Conservation (phyloP, 305 asterid genomes). For the Petunia hybrid region DNA sequence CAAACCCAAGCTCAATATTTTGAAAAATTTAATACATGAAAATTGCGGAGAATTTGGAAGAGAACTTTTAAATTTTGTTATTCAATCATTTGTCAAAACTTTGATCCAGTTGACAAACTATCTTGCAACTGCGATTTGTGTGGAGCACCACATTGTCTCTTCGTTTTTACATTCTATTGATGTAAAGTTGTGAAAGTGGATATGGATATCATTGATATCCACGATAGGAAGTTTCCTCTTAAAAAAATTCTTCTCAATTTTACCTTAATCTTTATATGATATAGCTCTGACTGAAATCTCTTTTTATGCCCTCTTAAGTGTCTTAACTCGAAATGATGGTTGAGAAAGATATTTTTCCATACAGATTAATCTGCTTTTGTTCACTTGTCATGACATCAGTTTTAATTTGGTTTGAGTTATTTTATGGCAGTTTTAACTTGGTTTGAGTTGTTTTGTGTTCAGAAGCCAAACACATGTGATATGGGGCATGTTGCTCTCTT, state of each 20-base stretch:
- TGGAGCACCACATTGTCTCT: no score
- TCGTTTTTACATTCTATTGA: no score
- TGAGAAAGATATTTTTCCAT: background rate
- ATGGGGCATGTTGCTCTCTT: background rate
- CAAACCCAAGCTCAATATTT: no score
- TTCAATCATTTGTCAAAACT: no score
- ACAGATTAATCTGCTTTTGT: background rate
- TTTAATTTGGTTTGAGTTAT: conserved; percentile 9
- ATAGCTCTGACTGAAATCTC: background rate
- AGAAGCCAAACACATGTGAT: background rate
- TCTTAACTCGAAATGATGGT: background rate
- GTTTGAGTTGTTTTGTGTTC: background rate
- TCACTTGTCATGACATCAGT: background rate
- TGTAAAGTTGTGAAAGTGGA: no score
- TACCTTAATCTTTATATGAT: background rate
- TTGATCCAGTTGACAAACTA: no score
- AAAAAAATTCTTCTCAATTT: background rate
- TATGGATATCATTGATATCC: no score
- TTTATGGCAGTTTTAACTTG: background rate
- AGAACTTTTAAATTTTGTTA: no score
- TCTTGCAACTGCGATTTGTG: no score
- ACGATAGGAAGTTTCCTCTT: no score
- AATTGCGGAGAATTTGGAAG: no score
- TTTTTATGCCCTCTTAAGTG: background rate
- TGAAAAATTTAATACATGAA: no score